Conservation (phyloP, 2,329 filamentous ascomycete genomes). For the Aureobasidium sp. region DNA sequence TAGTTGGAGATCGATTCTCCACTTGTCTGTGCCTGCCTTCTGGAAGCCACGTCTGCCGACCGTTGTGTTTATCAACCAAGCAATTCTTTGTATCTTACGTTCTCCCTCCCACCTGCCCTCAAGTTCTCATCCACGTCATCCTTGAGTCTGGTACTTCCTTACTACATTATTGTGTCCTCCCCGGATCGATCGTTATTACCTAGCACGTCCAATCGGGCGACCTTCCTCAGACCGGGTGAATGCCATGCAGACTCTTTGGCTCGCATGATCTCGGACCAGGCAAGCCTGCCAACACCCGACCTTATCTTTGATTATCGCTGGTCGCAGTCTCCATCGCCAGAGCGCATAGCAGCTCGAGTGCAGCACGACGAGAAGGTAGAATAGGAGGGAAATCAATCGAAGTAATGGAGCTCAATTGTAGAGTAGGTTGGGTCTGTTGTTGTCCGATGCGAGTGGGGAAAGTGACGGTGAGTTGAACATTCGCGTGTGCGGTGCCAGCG, state of each 20-base stretch:
- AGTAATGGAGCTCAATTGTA: not conserved
- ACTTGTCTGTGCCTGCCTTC: not conserved
- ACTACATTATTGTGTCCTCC: not conserved
- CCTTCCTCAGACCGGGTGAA: not conserved
- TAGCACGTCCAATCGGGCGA: not conserved
- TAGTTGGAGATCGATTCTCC: not conserved
- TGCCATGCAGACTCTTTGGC: not conserved
- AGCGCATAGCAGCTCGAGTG: not conserved
- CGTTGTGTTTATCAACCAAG: not conserved
- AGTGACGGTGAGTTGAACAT: not conserved
- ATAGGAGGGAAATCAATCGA: not conserved
- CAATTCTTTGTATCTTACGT: not conserved
- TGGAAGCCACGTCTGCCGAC: not conserved
- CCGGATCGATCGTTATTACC: not conserved
- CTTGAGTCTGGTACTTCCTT: not conserved
- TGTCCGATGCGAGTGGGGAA: not conserved
- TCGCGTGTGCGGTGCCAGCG: not conserved
- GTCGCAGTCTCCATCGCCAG: not conserved
- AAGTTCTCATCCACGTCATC: not conserved
- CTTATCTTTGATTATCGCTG: not conserved
- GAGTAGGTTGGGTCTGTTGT: not conserved
- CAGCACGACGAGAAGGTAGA: not conserved
- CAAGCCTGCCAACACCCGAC: no score
- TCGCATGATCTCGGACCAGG: not conserved
- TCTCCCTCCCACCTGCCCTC: not conserved